Evolutionary conservation across 495 filamentous ascomycete genomes (phyloP), one percentile per base, ranked within the genome.

Genomic region (Glonium stellatum): DNA sequence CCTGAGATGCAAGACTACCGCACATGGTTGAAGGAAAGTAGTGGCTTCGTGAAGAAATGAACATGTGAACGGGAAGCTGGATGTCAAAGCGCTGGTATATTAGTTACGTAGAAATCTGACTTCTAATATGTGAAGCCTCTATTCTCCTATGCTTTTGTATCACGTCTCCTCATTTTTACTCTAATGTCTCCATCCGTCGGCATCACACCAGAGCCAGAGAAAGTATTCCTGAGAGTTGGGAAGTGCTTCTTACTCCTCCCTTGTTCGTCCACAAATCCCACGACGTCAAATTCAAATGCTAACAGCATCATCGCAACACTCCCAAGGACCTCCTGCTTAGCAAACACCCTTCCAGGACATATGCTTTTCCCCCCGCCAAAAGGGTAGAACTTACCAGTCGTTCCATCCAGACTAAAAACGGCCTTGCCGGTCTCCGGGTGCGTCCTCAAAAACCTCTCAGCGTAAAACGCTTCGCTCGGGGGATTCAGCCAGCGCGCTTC

Each of bases 261-360:
- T 13, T 59, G 44, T 52, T 49, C 53, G 36, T 65, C 58, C 25
- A 62, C 42, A 27, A 61, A 67, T 5, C 58, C 62, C 25, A 50
- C 10, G 12, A 67, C 52, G 34, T 67, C 62, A 34, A 67, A 65
- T 1, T 67, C 65, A 48, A 67, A 67, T 9, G 36, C 10, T 54
- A 61, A 51, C 51, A 67, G 37, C 15, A 67, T 19, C 58, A 65
- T 44, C 13, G 39, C 39, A 13, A 44, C 39, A 44, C 39, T 44
- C 18, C 39, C 39, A 44, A 59, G 57, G 5, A 59, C 48, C 46
- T 59, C 48, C 46, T 59, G 57, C 57, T 59, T 59, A 10, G 57
- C 57, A 36, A 59, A 59, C 11, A 59, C 18, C 15, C 57, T 42
- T 19, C 57, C 57, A 18, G 57, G 44, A 23, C 57, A 59, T 10